Conservation (phyloP, 2,329 filamentous ascomycete genomes). For the Epicoccum nigrum region DNA sequence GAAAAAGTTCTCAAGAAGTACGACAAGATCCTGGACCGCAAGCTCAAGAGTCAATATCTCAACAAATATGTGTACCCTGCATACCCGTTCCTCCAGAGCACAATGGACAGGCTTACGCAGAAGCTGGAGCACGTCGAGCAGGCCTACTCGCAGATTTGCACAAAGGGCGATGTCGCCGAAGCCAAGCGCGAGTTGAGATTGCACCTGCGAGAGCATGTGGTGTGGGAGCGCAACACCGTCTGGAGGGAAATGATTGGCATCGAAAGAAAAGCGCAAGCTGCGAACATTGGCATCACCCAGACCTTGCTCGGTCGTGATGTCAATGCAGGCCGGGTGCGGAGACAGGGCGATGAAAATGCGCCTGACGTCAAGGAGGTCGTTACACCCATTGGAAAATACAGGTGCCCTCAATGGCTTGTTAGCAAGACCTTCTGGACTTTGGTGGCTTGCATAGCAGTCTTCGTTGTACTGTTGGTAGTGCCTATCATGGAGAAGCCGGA, state of each 20-base stretch:
- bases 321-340: conserved; percentile 69
- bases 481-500: conserved; percentile 86
- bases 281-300: conserved; percentile 79
- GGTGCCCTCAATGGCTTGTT: conserved; percentile 80
- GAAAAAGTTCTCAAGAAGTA: conserved; percentile 97
- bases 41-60: conserved; percentile 79
- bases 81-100: conserved; percentile 79
- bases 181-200: conserved; percentile 87
- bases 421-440: conserved; percentile 82
- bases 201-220: conserved; percentile 92
- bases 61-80: conserved; percentile 74
- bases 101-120: conserved; percentile 72
- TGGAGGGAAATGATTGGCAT: conserved; percentile 99
- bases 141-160: conserved; percentile 81
- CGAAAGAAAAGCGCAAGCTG: conserved; percentile 91
- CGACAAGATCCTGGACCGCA: conserved; percentile 90
- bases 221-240: conserved; percentile 98
- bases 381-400: conserved; percentile 80
- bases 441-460: conserved; percentile 72
- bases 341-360: conserved; percentile 84
- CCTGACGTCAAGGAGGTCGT: conserved; percentile 69
- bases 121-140: conserved; percentile 77
- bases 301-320: conserved; percentile 79
- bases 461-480: conserved; percentile 73
- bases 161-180: conserved; percentile 75